Percentiles rank a stretch among this genome's conserved stretches.
These are phyloP conservation scores for Jimgerdemannia lactiflua DNA, from an alignment of 192 early-diverging fungal genomes.

Conservation along the genomic window DNA sequence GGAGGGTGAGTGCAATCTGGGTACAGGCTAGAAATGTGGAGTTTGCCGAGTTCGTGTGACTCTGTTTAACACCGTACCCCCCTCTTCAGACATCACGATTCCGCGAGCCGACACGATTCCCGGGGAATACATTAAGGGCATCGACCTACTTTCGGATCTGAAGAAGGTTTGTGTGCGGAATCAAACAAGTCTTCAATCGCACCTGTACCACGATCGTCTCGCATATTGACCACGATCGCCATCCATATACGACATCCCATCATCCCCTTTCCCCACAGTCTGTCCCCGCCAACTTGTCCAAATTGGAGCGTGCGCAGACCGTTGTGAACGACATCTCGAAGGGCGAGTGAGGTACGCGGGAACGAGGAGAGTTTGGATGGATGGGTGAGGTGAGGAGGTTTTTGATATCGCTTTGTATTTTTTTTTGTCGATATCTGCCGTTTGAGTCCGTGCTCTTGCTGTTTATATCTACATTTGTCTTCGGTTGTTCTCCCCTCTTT, in stretches of 20 bases:
- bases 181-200: not conserved
- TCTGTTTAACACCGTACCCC: not conserved
- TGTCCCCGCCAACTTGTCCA: constrained; percentile 28
- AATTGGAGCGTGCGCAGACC: constrained; percentile 31
- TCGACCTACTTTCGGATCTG: constrained; percentile 4
- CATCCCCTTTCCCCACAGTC: constrained; percentile 11
- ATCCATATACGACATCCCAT: not conserved
- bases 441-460: too few species aligned
- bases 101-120: constrained; percentile 2
- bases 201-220: too few species aligned
- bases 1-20: not conserved
- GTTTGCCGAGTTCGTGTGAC: not conserved
- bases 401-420: too few species aligned
- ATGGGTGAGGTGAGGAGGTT: too few species aligned
- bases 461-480: too few species aligned
- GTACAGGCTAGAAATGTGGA: not conserved
- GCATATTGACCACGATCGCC: too few species aligned
- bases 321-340: constrained; percentile 29
- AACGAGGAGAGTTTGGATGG: too few species aligned
- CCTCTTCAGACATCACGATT: not conserved
- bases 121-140: constrained; percentile 9
- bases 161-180: constrained; percentile 7
- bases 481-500: too few species aligned
- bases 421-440: too few species aligned
- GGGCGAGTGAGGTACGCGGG: too few species aligned